Conservation (phyloP, 1,139 yeast species). For the Yamadazyma sp. region DNA sequence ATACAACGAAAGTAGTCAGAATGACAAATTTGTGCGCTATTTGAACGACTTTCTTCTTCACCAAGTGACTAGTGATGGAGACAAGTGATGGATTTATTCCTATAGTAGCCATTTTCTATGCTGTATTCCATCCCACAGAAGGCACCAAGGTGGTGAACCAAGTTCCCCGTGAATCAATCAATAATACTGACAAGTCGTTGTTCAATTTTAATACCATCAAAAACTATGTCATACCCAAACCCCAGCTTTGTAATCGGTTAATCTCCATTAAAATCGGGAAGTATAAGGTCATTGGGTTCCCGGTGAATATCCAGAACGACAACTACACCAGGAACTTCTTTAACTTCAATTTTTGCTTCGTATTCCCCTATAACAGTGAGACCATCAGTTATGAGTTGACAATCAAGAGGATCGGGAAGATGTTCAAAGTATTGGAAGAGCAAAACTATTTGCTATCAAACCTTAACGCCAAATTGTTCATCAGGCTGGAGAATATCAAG, state of each 20-base stretch:
- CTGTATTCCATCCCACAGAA: conserved; percentile 92
- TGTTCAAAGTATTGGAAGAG: conserved; percentile 90
- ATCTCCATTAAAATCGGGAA: conserved; percentile 71
- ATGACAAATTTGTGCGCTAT: not conserved
- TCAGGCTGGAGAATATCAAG: conserved; percentile 23
- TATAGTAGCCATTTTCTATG: conserved; percentile 81
- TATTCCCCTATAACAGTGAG: conserved; percentile 80
- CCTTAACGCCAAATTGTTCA: conserved; percentile 37
- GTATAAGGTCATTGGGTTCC: conserved; percentile 83
- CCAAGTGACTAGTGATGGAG: conserved; percentile 25
- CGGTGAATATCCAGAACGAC: conserved; percentile 74
- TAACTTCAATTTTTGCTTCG: conserved; percentile 89
- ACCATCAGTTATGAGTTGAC: conserved; percentile 86
- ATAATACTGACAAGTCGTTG: conserved; percentile 23
- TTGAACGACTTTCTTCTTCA: not conserved
- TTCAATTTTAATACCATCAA: conserved; percentile 84
- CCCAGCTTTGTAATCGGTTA: conserved; percentile 80
- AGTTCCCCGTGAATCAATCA: conserved; percentile 71
- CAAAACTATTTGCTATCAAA: conserved; percentile 77
- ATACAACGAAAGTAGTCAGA: too few species aligned
- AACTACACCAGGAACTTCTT: conserved; percentile 88
- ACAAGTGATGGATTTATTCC: conserved; percentile 70
- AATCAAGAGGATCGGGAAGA: conserved; percentile 77
- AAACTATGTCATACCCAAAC: conserved; percentile 91
- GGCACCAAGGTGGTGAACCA: conserved; percentile 94